Conservation (phyloP, 2,329 filamentous ascomycete species). For the Orbilia oligospora region DNA sequence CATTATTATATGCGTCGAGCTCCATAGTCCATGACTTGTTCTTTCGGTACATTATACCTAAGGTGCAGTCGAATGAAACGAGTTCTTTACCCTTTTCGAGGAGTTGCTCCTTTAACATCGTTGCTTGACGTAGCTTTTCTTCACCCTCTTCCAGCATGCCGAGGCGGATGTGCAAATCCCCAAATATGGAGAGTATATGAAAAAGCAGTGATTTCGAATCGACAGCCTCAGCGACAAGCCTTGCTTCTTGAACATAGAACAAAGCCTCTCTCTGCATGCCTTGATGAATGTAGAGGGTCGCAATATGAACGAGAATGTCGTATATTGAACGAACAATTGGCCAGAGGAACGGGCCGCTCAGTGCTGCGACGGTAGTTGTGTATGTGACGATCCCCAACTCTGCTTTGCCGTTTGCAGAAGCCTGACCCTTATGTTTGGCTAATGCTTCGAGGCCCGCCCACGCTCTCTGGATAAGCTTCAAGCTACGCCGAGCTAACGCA, state of each 20-base stretch:
- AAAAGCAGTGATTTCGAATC: slow-evolving; percentile 73
- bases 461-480: slow-evolving; percentile 69
- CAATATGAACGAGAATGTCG: slow-evolving; percentile 79
- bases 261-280: slow-evolving; percentile 90
- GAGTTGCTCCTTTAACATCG: slow-evolving; percentile 67
- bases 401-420: slow-evolving; percentile 66
- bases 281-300: slow-evolving; percentile 83
- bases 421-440: slow-evolving; percentile 65
- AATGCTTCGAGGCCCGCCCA: slow-evolving; percentile 67
- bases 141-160: slow-evolving; percentile 70
- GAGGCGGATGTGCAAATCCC: slow-evolving; percentile 70
- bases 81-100: slow-evolving; percentile 71
- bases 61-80: slow-evolving; percentile 71
- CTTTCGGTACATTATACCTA: slow-evolving; percentile 72
- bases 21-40: slow-evolving; percentile 70
- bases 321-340: slow-evolving; percentile 81
- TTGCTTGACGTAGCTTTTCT: slow-evolving; percentile 74
- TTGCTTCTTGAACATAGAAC: slow-evolving; percentile 87
- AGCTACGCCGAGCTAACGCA: slow-evolving; percentile 72
- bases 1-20: slow-evolving; percentile 69
- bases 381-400: slow-evolving; percentile 65
- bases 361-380: slow-evolving; percentile 68
- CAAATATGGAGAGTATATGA: slow-evolving; percentile 69
- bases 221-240: slow-evolving; percentile 80
- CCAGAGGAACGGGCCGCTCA: slow-evolving; percentile 82